Evolutionary conservation across 2,329 filamentous ascomycete species (phyloP).

Genomic region (Blastomyces emzantsi): DNA sequence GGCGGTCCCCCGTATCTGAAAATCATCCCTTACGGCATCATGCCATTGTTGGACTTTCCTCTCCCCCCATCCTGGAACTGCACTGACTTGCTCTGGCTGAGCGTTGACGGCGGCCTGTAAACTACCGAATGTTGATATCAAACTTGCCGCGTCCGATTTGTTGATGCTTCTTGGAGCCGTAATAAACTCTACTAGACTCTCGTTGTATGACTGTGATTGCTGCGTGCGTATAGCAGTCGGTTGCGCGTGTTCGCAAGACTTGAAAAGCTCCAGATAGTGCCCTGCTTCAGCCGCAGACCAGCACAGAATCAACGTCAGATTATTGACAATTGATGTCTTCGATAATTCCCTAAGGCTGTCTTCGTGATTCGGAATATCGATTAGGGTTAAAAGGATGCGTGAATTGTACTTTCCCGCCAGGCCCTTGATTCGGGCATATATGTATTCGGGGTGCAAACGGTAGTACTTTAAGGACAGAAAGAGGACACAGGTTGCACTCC

Average conservation of each 20-base stretch:
- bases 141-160: constrained; percentile 82
- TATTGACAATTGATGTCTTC: constrained; percentile 87
- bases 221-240: constrained; percentile 73
- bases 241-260: constrained; percentile 84
- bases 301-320: constrained; percentile 82
- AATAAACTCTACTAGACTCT: constrained; percentile 84
- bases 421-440: constrained; percentile 82
- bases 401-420: constrained; percentile 80
- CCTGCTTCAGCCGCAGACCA: constrained; percentile 93
- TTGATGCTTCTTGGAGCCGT: constrained; percentile 85
- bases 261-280: constrained; percentile 89
- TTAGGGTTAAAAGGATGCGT: constrained; percentile 78
- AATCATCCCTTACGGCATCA: constrained; percentile 72
- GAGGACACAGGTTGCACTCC: constrained; percentile 76
- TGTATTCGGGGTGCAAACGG: constrained; percentile 92
- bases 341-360: constrained; percentile 80
- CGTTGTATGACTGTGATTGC: constrained; percentile 73
- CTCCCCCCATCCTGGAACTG: constrained; percentile 89
- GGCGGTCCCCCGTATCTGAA: constrained; percentile 63
- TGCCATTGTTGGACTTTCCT: constrained; percentile 89
- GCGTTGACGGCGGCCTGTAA: constrained; percentile 81
- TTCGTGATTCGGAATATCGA: constrained; percentile 92
- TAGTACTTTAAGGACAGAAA: constrained; percentile 97
- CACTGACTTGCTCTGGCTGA: constrained; percentile 69
- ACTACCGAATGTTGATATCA: constrained; percentile 89